Conservation (phyloP, 306 rosid species). For the Prinsepia uniflora region DNA sequence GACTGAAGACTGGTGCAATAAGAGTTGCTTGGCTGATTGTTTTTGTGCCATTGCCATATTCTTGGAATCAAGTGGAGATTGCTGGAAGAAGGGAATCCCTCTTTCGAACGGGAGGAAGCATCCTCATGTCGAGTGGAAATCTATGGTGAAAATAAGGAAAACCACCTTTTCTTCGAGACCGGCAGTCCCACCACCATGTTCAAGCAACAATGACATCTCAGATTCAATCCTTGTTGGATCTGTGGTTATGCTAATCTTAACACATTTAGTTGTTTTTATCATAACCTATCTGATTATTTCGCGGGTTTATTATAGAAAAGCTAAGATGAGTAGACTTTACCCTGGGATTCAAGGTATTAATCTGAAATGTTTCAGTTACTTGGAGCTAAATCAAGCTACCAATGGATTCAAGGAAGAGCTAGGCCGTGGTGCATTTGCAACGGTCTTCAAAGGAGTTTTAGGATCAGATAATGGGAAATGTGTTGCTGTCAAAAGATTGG, state of each 20-base stretch:
- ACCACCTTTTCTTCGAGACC: not conserved
- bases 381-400: constrained; percentile 21
- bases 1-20: constrained; percentile 32
- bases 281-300: constrained; percentile 3
- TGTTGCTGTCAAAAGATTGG: constrained; percentile 46
- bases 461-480: not conserved
- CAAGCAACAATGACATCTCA: constrained; percentile 8
- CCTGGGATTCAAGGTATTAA: not conserved
- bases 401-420: constrained; percentile 28
- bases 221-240: constrained; percentile 14
- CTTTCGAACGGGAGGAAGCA: constrained; percentile 23
- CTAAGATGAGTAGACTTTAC: not conserved
- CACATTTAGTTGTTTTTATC: constrained; percentile 3
- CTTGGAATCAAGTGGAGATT: not conserved
- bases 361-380: constrained; percentile 15
- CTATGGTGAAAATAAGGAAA: constrained; percentile 25
- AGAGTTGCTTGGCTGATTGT: constrained; percentile 43
- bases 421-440: constrained; percentile 28
- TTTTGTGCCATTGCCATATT: constrained; percentile 36
- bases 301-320: not conserved
- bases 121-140: not conserved
- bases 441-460: constrained; percentile 31
- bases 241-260: constrained; percentile 2
- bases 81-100: constrained; percentile 30
- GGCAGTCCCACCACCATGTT: not conserved